Evolutionary conservation across 148 eudicot genomes (phyloP), one percentile per base, ranked within the genome.

Genomic region (Silene conica): DNA sequence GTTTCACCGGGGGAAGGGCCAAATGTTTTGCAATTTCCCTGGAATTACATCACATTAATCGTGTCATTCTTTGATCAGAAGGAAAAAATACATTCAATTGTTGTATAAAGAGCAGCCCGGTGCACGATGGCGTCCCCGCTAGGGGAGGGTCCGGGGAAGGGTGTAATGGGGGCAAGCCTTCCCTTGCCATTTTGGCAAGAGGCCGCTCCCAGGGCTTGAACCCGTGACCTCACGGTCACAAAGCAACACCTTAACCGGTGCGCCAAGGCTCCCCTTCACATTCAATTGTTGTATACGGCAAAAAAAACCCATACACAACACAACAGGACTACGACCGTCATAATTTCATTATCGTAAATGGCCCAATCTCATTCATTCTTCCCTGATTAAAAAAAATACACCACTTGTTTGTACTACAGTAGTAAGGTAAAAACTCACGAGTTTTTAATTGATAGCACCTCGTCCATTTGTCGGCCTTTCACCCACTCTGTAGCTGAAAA

Each of bases 11-110:
- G 56, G 98, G 98, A 34, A 94, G 98, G 58, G 96, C 86, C 28
- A 94, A 87, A 81, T 94, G 97, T 45, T 94, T 94, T 64, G 98
- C 97, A 58, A 94, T 94, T 74, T 94, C 98, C 85, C 98, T 94
- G 89, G 63, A 74, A 78, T 34, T 18, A 74, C 31, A 68, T 9
- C 55, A 46, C 56, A 45, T 45, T 10, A 56, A 25, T 21, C 22
- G 31, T 26, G 62, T n/a, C 41, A 16, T 13, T 63, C 48, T 26
- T 26, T 26, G 28, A 26, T 26, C 28, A 26, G 28, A 2, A 26
- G 28, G 28, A 26, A 26, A 26, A 26, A 26, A 26, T 26, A 26
- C 28, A 26, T 26, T 26, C 28, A 26, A 26, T 26, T 26, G 28
- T 26, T 26, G 28, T 26, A 26, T 26, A 26, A n/a, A n/a, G n/a